A percentile compares a stretch with the other conserved stretches of the same genome.
phyloP scores from a whole-genome alignment of 208 protist genomes.

The Trichomonas tenax region DNA sequence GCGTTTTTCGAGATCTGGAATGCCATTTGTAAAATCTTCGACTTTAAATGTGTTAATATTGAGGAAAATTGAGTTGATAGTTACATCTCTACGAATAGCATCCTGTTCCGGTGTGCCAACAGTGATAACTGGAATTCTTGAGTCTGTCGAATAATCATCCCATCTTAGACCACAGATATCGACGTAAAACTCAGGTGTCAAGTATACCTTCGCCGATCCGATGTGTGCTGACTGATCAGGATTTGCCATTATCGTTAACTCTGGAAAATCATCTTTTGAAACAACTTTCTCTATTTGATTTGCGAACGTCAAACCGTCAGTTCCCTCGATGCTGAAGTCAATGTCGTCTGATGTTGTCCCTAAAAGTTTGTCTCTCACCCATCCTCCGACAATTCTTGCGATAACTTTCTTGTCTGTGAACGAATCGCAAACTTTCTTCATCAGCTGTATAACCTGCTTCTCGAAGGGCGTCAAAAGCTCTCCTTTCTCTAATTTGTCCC shows the following conservation, averaged over 20 bases:
- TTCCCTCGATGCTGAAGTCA: neutral
- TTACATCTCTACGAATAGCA: conserved; percentile 82
- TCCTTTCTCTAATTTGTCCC: no score
- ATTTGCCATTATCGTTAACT: neutral
- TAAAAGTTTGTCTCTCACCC: neutral
- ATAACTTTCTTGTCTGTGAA: neutral
- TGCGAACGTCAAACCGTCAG: neutral
- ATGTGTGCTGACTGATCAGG: neutral
- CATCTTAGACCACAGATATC: neutral
- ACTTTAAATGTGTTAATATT: conserved; percentile 77
- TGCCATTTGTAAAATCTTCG: conserved; percentile 70
- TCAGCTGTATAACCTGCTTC: neutral
- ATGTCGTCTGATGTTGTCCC: neutral
- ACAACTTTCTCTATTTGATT: neutral
- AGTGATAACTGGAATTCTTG: neutral
- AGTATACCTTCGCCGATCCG: neutral
- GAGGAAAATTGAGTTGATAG: conserved; percentile 95
- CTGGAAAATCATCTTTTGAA: neutral
- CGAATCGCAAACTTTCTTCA: neutral
- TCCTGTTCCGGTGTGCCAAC: conserved; percentile 65
- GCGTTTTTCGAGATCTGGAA: conserved; percentile 26
- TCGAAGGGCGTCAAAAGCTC: neutral
- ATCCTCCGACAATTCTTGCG: neutral
- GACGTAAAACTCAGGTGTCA: neutral
- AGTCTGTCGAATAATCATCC: neutral